phyloP scores from a whole-genome alignment of 257 asterid species.

The Linderniella brevidens region DNA sequence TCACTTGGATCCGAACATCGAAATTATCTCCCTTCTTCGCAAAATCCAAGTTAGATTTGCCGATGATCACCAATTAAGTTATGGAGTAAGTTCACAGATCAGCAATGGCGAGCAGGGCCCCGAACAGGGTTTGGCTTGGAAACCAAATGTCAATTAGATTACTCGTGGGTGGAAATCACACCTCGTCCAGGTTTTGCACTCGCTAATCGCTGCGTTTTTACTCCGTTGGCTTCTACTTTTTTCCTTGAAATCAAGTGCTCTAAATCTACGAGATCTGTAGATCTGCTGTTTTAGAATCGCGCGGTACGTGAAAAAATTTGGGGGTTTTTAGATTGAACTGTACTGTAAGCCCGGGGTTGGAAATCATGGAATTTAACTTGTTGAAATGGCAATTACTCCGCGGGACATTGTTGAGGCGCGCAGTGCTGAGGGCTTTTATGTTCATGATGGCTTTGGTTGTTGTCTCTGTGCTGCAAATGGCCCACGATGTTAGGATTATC shows the following conservation, averaged over 20 bases:
- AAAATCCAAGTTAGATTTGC: too few relatives aligned
- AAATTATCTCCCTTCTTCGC: too few relatives aligned
- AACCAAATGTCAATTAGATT: slow-evolving; percentile 48
- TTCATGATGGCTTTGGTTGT: slow-evolving; percentile 36
- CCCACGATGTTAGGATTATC: slow-evolving; percentile 21
- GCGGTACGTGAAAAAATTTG: neutral
- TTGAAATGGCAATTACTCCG: slow-evolving; percentile 38
- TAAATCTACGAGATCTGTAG: neutral
- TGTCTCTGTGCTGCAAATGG: slow-evolving; percentile 30
- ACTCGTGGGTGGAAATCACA: slow-evolving; percentile 96
- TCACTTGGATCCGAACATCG: too few relatives aligned
- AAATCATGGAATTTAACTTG: slow-evolving; percentile 27
- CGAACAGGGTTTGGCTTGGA: slow-evolving; percentile 49
- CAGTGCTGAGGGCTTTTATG: slow-evolving; percentile 37
- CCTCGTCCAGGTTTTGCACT: slow-evolving; percentile 93
- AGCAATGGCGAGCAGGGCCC: slow-evolving; percentile 21
- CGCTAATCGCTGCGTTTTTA: slow-evolving; percentile 30
- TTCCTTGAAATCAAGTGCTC: too few relatives aligned
- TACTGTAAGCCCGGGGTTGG: neutral
- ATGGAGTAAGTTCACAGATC: neutral
- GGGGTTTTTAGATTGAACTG: too few relatives aligned
- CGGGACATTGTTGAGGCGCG: slow-evolving; percentile 34
- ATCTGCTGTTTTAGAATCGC: neutral
- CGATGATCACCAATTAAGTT: too few relatives aligned
- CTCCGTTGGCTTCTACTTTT: slow-evolving; percentile 12